Conservation (phyloP, 2,329 filamentous ascomycete species). For the Trichoderma breve region DNA sequence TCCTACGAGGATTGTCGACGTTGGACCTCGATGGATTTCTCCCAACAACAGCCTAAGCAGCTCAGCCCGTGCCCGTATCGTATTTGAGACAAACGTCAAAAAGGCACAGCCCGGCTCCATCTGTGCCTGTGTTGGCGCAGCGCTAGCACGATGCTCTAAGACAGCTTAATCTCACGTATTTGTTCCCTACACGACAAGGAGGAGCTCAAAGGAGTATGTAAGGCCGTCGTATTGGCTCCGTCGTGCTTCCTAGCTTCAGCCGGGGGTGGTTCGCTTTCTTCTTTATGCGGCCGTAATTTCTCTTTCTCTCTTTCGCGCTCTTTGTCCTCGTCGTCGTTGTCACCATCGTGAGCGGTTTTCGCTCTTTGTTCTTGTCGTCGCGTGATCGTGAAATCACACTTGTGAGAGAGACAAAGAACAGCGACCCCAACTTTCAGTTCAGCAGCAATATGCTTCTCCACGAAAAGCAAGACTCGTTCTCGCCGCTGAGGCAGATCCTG, state of each 20-base stretch:
- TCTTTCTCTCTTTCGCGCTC: not conserved
- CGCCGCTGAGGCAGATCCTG: not conserved
- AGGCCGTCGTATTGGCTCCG: not conserved
- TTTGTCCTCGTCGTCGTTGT: not conserved
- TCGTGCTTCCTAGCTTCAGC: not conserved
- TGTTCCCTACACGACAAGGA: not conserved
- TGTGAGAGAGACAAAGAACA: not conserved
- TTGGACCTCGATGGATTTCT: not conserved
- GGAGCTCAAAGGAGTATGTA: not conserved
- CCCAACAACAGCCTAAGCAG: not conserved
- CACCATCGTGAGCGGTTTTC: not conserved
- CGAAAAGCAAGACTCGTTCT: constrained; percentile 8
- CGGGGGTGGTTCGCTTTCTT: not conserved
- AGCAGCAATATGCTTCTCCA: not conserved
- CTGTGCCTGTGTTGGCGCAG: not conserved
- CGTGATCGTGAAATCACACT: not conserved
- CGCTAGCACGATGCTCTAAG: not conserved
- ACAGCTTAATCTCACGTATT: constrained; percentile 12
- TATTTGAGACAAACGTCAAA: not conserved
- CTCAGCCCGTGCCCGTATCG: not conserved
- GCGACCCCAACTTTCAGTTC: not conserved
- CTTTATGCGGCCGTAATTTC: not conserved
- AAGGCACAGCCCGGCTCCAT: not conserved
- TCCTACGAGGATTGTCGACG: not conserved
- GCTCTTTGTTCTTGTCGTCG: not conserved